Base-by-base conservation (phyloP, 2,329 filamentous ascomycete species). In the Hymenoscyphus occultus region DNA sequence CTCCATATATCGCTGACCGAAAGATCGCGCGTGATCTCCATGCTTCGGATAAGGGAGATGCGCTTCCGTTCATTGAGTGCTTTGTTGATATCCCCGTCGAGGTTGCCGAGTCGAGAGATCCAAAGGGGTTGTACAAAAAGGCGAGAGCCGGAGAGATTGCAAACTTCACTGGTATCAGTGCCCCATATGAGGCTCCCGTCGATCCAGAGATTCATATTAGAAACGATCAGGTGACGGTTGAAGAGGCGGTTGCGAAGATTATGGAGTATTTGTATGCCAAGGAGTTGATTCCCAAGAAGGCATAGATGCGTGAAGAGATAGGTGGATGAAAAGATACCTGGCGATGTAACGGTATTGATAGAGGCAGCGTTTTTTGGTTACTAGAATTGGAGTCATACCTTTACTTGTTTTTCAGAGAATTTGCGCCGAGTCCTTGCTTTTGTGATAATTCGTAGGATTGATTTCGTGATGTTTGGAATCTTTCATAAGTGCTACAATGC, bases 81-180 rank as follows among this genome's bases (percentile, higher is more conserved):
- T 96, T 88, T 76, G 89, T 99, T 69, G 93, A 99, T 78, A 88
- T 98, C 13, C 91, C 93, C 14, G 84, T 98, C 71, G 91, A 92
- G 78, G 92, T 95, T 56, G 94, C 95, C 45, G 94, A 98, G 86
- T 84, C 94, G 85, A 88, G 95, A 69, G 95, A 99, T 76, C 95
- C 95, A 59, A 99, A 99, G 86, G 95, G 94, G 5, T 81, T 98
- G 67, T 99, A 99, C 82, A 97, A 97, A 85, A 97, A 97, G 86
- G 95, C 95, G 13, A 84, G 94, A 56, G 89, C 91, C 61, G 95
- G 95, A 56, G 88, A 96, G 78, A 98, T 98, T 79, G 95, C 96
- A 80, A 92, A 98, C 72, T 99, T 99, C 77, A 99, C 95, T 1
- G 95, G 95, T 64, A 92, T 98, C 74, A 93, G 90, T 71, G 93